Evolutionary conservation across 305 asterid species (phyloP).

Genomic region (Fraxinus sp.): DNA sequence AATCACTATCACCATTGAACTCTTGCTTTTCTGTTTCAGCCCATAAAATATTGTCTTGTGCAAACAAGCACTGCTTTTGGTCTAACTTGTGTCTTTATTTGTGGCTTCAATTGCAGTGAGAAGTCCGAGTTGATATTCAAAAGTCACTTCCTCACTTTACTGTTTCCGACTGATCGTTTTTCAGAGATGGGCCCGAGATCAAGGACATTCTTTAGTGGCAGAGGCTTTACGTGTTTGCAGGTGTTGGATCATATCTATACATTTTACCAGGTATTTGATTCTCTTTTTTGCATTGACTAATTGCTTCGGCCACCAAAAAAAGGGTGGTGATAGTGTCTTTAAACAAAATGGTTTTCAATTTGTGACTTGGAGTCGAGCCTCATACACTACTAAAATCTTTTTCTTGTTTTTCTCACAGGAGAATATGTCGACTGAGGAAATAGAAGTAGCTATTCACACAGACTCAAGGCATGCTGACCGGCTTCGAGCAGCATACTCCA

Average conservation of each 20-base stretch:
- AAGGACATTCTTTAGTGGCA: slow-evolving; percentile 73
- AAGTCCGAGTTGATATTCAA: slow-evolving; percentile 68
- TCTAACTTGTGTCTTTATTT: slow-evolving; percentile 8
- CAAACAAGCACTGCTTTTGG: background rate
- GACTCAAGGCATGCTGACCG: slow-evolving; percentile 90
- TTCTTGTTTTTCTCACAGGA: slow-evolving; percentile 37
- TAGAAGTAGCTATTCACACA: slow-evolving; percentile 76
- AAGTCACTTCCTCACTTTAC: slow-evolving; percentile 69
- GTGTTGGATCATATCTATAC: slow-evolving; percentile 68
- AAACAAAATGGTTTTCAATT: background rate
- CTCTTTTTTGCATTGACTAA: background rate
- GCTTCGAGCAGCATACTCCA: slow-evolving; percentile 57
- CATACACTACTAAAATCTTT: background rate
- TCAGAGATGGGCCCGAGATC: slow-evolving; percentile 88
- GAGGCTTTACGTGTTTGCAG: slow-evolving; percentile 81
- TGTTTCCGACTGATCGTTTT: slow-evolving; percentile 90
- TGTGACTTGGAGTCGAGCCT: background rate
- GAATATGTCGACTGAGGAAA: slow-evolving; percentile 65
- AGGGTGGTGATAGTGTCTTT: background rate
- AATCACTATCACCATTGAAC: background rate
- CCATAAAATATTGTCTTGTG: background rate
- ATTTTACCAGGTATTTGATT: slow-evolving; percentile 77
- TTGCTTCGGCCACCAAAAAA: background rate
- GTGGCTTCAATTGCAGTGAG: slow-evolving; percentile 58
- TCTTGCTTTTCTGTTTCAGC: slow-evolving; percentile 14